Base-by-base conservation (phyloP, 345 rosid genomes). In the Leavenworthia alabamica region DNA sequence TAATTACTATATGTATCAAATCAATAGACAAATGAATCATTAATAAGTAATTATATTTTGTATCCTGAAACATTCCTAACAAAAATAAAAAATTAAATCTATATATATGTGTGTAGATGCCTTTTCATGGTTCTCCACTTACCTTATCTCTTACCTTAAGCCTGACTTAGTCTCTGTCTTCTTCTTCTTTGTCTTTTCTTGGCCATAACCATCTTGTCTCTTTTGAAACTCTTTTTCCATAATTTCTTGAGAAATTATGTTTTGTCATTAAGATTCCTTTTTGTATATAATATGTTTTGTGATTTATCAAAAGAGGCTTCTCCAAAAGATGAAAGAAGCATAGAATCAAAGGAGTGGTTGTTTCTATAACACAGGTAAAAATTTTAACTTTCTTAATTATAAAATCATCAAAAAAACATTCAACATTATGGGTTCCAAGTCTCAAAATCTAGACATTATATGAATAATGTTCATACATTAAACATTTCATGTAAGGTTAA, bases 91-190 rank as follows among this genome's bases (percentile, higher is more conserved):
- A 5, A 11, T 12, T 8, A 22, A 15, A 2, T 20, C 14, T 41
- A 55, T 23, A 39, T 61, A 47, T 62, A 36, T 39, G 46, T 39
- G 46, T 55, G 24, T 48, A 63, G 52, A 70, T 70, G 32, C 75
- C 19, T 29, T 62, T 55, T 70, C 64, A 70, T 70, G 75, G 75
- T 63, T 46, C 56, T 39, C 75, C 75, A 70, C 70, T 63, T 29
- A 69, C 55, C 44, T 20, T 37, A 36, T 68, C 41, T 58, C 49
- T 40, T 48, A 58, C 60, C 51, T 51, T 68, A 28, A 54, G 36
- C 57, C 44, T 61, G 62, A 62, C 56, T 55, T 17, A 27, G 63
- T 70, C 57, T 45, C 60, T 28, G 2, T 52, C 56, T 5, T 37
- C 56, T 15, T 56, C 63, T 27, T 52, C 61, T 13, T 15, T 58